These are phyloP conservation scores for Nannochloropsis granulata DNA, from an alignment of 108 stramenopile species.

Conservation along the genomic window DNA sequence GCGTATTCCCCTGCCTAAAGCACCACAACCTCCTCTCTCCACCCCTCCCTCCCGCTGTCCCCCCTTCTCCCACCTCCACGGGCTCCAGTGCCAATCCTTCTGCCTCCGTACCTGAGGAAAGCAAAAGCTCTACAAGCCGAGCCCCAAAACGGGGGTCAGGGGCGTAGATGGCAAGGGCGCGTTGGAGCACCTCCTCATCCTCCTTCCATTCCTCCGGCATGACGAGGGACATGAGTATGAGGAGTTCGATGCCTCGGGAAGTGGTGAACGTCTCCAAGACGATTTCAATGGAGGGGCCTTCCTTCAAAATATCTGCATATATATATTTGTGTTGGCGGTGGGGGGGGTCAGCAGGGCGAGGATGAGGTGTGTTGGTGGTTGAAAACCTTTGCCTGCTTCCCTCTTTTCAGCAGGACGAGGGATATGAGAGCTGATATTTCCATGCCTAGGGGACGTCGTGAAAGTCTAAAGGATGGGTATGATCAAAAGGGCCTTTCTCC, in stretches of 20 bases:
- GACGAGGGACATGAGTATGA: background rate
- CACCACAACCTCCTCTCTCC: background rate
- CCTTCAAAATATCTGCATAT: background rate
- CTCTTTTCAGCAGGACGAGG: too few relatives aligned
- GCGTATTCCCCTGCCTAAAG: background rate
- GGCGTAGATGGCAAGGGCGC: background rate
- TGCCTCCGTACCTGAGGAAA: background rate
- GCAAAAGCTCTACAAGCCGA: background rate
- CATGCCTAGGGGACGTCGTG: too few relatives aligned
- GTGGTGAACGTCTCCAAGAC: background rate
- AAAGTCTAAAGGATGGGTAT: too few relatives aligned
- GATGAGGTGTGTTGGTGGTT: too few relatives aligned
- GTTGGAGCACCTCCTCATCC: background rate
- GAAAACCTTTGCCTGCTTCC: too few relatives aligned
- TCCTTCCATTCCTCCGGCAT: background rate
- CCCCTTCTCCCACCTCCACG: background rate
- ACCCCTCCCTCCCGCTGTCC: background rate
- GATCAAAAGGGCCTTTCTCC: too few relatives aligned
- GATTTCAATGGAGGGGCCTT: background rate
- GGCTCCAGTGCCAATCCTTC: background rate
- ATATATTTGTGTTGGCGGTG: too few relatives aligned
- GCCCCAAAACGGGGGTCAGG: background rate
- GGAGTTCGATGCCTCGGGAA: background rate
- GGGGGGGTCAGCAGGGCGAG: too few relatives aligned
- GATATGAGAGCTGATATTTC: too few relatives aligned